These are phyloP conservation scores for Capsicum rhomboideum DNA, from an alignment of 257 asterid genomes.

Conservation along the genomic window DNA sequence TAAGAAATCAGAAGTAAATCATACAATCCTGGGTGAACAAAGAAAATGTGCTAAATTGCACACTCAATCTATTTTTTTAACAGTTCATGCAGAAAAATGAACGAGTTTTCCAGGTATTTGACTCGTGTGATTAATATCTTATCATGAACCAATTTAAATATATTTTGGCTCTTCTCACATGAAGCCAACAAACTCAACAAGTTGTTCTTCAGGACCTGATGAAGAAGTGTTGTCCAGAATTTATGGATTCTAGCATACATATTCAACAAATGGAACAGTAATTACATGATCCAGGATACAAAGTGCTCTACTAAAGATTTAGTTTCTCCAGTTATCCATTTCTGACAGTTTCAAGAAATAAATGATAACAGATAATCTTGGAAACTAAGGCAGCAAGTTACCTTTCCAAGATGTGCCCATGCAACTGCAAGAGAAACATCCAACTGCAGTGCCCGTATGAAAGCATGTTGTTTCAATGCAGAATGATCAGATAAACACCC, in stretches of 20 bases:
- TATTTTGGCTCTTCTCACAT: background rate
- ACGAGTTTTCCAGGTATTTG: background rate
- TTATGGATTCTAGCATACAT: background rate
- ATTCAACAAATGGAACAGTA: background rate
- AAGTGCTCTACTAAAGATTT: background rate
- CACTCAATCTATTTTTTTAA: background rate
- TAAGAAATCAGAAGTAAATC: background rate
- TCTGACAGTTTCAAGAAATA: background rate
- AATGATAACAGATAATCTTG: slow-evolving; percentile 1
- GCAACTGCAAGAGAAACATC: slow-evolving; percentile 89
- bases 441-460: slow-evolving; percentile 83
- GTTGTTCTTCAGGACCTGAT: background rate
- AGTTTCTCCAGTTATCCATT: background rate
- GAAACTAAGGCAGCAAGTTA: slow-evolving; percentile 17
- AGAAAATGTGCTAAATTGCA: background rate
- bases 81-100: background rate
- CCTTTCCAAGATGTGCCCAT: slow-evolving; percentile 97
- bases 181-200: background rate
- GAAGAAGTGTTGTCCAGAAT: background rate
- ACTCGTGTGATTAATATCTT: background rate
- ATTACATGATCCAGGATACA: background rate
- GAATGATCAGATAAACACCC: slow-evolving; percentile 68
- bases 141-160: background rate
- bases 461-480: slow-evolving; percentile 83
- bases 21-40: background rate